phyloP scores from a whole-genome alignment of 2,329 filamentous ascomycete genomes.

The Stachybotrys chartarum region DNA sequence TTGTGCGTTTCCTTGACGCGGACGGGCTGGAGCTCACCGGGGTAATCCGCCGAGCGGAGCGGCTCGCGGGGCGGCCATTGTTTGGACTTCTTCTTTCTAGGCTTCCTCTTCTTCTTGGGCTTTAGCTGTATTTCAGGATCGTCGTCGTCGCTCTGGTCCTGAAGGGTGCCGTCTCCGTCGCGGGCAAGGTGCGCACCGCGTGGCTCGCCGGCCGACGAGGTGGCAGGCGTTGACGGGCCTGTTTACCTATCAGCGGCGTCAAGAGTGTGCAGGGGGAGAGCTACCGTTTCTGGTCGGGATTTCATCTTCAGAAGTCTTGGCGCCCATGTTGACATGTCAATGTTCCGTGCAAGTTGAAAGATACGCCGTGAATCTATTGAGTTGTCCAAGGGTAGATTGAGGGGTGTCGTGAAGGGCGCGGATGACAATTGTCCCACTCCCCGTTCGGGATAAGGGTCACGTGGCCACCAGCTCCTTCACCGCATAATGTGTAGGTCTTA shows the following conservation, averaged over 20 bases:
- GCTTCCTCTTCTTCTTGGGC: constrained; percentile 7
- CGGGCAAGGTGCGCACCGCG: constrained; percentile 30
- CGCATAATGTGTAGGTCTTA: no score
- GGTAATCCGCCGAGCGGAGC: not conserved
- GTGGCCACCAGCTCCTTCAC: no score
- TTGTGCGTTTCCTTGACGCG: not conserved
- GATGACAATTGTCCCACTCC: no score
- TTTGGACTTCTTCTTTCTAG: not conserved
- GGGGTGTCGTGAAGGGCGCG: no score
- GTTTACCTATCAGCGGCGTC: constrained; percentile 10
- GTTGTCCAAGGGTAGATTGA: no score
- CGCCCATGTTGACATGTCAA: constrained; percentile 28
- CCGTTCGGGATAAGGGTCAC: no score
- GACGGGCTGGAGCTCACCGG: constrained; percentile 30
- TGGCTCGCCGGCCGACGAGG: constrained; percentile 25
- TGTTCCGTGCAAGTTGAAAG: no score
- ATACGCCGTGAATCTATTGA: no score
- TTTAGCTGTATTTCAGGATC: constrained; percentile 15
- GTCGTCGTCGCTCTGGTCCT: constrained; percentile 20
- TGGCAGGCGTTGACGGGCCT: constrained; percentile 8
- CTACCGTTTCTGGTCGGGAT: constrained; percentile 23
- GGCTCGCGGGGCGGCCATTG: not conserved
- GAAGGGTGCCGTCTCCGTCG: constrained; percentile 34
- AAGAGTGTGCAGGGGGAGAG: not conserved
- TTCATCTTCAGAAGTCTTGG: constrained; percentile 30